These are phyloP conservation scores for Gossypium davidsonii DNA, from an alignment of 441 rosid genomes.

Conservation along the genomic window DNA sequence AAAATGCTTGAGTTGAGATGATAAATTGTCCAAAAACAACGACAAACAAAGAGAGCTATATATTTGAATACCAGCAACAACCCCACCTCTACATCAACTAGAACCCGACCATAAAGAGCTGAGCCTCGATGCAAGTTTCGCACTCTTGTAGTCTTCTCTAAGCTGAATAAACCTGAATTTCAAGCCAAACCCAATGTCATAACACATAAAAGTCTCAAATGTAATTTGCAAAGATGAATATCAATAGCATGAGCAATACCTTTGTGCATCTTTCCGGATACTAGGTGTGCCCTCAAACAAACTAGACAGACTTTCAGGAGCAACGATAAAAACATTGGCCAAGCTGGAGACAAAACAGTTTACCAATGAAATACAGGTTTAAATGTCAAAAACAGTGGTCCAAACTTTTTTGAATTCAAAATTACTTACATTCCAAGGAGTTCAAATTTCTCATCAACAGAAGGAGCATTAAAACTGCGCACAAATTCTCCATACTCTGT, in stretches of 20 bases:
- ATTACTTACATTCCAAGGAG: conserved; percentile 79
- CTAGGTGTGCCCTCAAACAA: conserved; percentile 95
- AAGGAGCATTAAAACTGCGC: conserved; percentile 77
- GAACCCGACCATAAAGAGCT: conserved; percentile 71
- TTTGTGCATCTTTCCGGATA: conserved; percentile 87
- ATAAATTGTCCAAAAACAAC: background rate
- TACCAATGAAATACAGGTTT: conserved; percentile 12
- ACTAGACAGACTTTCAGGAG: conserved; percentile 89
- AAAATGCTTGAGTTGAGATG: background rate
- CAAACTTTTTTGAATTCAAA: background rate
- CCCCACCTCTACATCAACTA: background rate
- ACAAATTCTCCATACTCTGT: conserved; percentile 88
- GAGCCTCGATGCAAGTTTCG: conserved; percentile 76
- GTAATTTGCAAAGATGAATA: background rate
- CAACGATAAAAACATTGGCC: conserved; percentile 94
- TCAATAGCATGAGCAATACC: conserved; percentile 32
- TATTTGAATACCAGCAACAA: background rate
- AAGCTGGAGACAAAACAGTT: conserved; percentile 41
- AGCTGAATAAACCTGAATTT: conserved; percentile 83
- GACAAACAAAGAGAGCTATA: background rate
- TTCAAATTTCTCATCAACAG: conserved; percentile 96
- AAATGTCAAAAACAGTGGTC: background rate
- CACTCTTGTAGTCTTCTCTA: conserved; percentile 92
- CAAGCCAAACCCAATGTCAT: background rate
- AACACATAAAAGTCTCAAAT: background rate